Evolutionary conservation across 352 stramenopile species (phyloP), one percentile per base, ranked within the genome.

Genomic region (Phytophthora pisi): DNA sequence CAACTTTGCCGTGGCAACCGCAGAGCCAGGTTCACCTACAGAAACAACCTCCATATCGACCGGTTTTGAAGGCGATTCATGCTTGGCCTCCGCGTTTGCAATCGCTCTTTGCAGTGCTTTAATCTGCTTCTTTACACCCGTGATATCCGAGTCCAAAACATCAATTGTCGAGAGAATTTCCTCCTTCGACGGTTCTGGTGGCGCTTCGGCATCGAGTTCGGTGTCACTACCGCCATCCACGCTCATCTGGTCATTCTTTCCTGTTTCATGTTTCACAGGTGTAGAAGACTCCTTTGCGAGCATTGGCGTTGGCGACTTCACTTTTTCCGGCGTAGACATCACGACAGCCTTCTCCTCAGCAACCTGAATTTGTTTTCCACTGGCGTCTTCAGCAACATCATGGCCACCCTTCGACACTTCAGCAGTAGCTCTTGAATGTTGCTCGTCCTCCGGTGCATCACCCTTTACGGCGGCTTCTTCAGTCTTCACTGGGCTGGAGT

Each of bases 91-190:
- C 11, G 74, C 68, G 31, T 72, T 72, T 62, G 69, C 56, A 46
- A 93, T 78, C 8, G 65, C 72, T 30, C 59, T 70, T 43, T 86
- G 71, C 56, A 95, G 63, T 23, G 71, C 50, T 47, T 77, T 76
- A 11, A 96, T 89, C 38, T 93, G 74, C n/a, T 87, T 81, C 65
- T 94, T 92, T 9, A 93, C 61, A 49, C 75, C 70, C 7, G 73
- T 71, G 62, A 95, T 95, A 10, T 78, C 76, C 0, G 79, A 88
- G 61, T 96, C 88, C 10, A 96, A 52, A 34, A 68, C 46, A 55
- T 96, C 88, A 46, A 96, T 96, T 13, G 86, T 81, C 5, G 70
- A 76, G n/a, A 96, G 67, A 69, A 96, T 93, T 23, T 83, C 72
- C 62, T 94, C 86, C 58, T 96, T 96, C 40, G 83, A 86, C 1